These are phyloP conservation scores for Sporothrix humicola DNA, from an alignment of 2,329 filamentous ascomycete species.

Conservation along the genomic window DNA sequence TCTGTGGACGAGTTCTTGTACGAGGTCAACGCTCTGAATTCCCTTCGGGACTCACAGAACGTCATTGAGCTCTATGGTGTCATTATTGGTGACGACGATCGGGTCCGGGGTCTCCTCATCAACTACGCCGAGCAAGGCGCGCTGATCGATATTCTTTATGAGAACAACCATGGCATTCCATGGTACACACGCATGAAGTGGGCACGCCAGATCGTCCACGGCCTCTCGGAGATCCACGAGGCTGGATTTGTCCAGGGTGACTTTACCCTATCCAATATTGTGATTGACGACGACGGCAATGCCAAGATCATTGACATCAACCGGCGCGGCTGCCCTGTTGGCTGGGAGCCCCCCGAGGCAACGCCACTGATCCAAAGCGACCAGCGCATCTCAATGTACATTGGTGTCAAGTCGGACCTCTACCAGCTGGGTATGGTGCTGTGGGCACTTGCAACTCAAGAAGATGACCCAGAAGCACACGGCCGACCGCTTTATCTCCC, in stretches of 20 bases:
- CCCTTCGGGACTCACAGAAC: constrained; percentile 71
- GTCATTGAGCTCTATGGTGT: constrained; percentile 89
- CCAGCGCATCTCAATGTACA: constrained; percentile 94
- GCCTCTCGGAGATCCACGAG: constrained; percentile 91
- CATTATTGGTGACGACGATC: constrained; percentile 78
- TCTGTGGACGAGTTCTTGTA: constrained; percentile 97
- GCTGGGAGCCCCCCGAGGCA: constrained; percentile 96
- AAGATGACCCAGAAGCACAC: constrained; percentile 87
- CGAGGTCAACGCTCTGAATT: constrained; percentile 92
- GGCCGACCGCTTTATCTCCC: constrained; percentile 70
- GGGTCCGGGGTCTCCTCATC: constrained; percentile 88
- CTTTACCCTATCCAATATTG: constrained; percentile 96
- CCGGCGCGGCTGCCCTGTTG: constrained; percentile 91
- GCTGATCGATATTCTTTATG: constrained; percentile 88
- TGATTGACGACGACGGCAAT: constrained; percentile 81
- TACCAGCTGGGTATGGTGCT: constrained; percentile 97
- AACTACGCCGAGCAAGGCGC: constrained; percentile 85
- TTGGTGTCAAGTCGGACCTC: constrained; percentile 95
- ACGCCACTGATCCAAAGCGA: constrained; percentile 82
- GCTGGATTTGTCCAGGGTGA: constrained; percentile 96
- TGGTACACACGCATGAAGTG: constrained; percentile 82
- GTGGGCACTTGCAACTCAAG: constrained; percentile 85
- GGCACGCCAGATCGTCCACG: constrained; percentile 89
- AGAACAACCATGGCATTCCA: constrained; percentile 65
- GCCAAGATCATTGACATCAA: constrained; percentile 99